Base-by-base conservation (phyloP, 31 red algal genomes). In the Asparagopsis taxiformis region DNA sequence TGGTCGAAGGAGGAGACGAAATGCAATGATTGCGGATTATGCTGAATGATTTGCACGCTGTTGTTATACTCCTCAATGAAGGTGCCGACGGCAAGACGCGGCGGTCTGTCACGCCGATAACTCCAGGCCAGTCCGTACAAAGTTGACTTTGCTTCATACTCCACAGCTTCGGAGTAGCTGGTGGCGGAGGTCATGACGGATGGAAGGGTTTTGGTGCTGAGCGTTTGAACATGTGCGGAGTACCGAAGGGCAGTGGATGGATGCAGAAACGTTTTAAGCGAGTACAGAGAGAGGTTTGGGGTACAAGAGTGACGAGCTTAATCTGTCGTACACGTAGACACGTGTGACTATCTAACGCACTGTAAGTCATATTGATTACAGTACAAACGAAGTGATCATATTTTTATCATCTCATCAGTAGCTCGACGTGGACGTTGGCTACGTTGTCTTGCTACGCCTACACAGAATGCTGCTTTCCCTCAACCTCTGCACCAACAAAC, bases 1-100 rank as follows among this genome's bases (percentile, higher is more conserved):
- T 88, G 85, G 43, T 87, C 85, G 37, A 84, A 67, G 13, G 82
- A 72, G 31, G 62, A 43, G 44, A 84, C 51, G 65, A 44, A 52
- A 30, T 80, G 48, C 22, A 68, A 48, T 53, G 75, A 61, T 28
- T 65, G 55, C 10, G 71, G 61, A 39, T 55, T 59, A 49, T 83
- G 64, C 65, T 91, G 72, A 31, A 94, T 54, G 28, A 94, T 62
- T 49, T 89, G 61, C 24, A 94, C 85, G n/a, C 79, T 70, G 68
- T 94, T 94, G 49, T 82, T 81, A 55, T 86, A 89, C 68, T 90
- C 74, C 43, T 95, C 92, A 15, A 87, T 68, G 50, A 90, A 85
- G 32, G 79, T 79, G 49, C 83, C 78, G 5, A 95, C 68, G 22
- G 85, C 92, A 23, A 95, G 58, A 29, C 79, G 82, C 53, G 67